Evolutionary conservation across 805 yeast genomes (phyloP), one percentile per base, ranked within the genome.

Genomic region (Barnettozyma pratensis): DNA sequence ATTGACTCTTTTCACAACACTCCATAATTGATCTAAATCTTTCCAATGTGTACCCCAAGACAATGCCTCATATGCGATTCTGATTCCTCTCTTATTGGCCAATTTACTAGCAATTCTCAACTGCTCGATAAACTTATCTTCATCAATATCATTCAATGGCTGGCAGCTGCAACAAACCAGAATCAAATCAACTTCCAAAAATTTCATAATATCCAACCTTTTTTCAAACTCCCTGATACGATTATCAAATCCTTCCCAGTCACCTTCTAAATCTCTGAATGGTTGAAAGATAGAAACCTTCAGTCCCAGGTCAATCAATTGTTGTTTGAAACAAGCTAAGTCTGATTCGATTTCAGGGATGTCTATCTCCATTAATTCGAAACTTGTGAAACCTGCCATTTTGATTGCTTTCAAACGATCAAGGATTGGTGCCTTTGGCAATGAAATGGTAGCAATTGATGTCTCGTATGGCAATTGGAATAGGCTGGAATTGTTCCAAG

Each of bases 1-100:
- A 48, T 62, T 48, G 5, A 63, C 67, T 26, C 38, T 39, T 27
- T 49, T 41, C 8, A 62, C 58, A 5, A 60, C 41, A 3, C 50
- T 47, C 46, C 58, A 54, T n/a, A 53, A 35, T 12, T 47, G 46
- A 7, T 54, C 54, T 48, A 64, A 48, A 4, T 54, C 50, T 27
- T 48, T 52, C 26, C 53, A 44, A 47, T 60, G 56, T 3, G 53
- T 49, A 4, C 62, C 64, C 67, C 67, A 63, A 35, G 60, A 50
- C 11, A 63, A 45, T 27, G 60, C 55, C 39, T 64, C 68, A 47
- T 59, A 64, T 4, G 67, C 66, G 32, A 64, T 49, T 39, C 48
- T 48, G n/a, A 59, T 50, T n/a, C 47, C 52, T 11, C 50, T 37
- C 31, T 30, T n/a, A 7, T 11, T 25, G 7, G 52, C 52, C 29